Evolutionary conservation across 1,284 basidiomycete genomes (phyloP), one percentile per base, ranked within the genome.

Genomic region (Ceratobasidium sp.): DNA sequence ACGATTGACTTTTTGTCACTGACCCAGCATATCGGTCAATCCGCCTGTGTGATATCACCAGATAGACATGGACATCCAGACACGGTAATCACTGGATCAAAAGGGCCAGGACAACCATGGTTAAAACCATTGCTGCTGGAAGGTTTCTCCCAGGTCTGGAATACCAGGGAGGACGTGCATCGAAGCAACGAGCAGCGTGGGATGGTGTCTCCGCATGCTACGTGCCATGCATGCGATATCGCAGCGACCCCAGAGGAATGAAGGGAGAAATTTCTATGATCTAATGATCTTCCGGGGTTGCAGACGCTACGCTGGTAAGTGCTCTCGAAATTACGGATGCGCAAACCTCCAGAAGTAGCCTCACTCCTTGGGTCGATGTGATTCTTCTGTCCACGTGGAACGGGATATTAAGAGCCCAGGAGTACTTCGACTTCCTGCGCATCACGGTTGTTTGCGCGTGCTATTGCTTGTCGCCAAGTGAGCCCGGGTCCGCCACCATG

Each of bases 331-430:
- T 61, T 61, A 46, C 61, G 61, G 61, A 52, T 64, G 30, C 32
- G 45, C 41, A 50, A 26, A 26, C n/a, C n/a, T n/a, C n/a, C n/a
- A n/a, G n/a, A n/a, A n/a, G n/a, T n/a, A n/a, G n/a, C 28, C 39
- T 53, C 32, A 46, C 48, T 16, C 62, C 48, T 65, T 65, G 62
- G 32, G 32, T 53, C 28, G 48, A 39, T 39, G 46, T 65, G 62
- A 69, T 70, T 70, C 67, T 70, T 45, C 53, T 50, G 53, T 32
- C 53, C 67, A 70, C 67, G 67, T 70, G 67, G 67, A 46, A 46
- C 32, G 3, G 5, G 43, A 59, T 50, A 45, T 30, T 21, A 65
- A 52, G 30, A 48, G 61, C 39, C 43, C 26, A 34, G 28, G 26
- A 48, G 3, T 12, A 4, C 45, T 41, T 53, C 48, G 46, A 53